phyloP scores from a whole-genome alignment of 768 basidiomycete species.

The Steccherinum ochraceum region DNA sequence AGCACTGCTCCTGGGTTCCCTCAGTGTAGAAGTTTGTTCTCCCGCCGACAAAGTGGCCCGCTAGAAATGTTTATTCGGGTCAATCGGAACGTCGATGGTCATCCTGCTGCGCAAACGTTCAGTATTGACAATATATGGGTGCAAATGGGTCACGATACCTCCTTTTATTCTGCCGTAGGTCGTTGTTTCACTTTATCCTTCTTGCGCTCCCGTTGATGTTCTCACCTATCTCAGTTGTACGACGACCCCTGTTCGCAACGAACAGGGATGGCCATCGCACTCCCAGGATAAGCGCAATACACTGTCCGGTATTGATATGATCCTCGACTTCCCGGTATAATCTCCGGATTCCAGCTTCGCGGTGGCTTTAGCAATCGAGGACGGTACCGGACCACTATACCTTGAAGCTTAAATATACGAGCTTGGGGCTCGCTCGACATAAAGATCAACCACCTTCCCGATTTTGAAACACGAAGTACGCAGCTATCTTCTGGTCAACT shows the following conservation, averaged over 20 bases:
- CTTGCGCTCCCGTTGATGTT: not conserved
- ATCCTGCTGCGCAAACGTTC: not conserved
- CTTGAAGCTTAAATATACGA: conserved; percentile 1
- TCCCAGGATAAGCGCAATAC: not conserved
- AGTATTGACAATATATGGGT: not conserved
- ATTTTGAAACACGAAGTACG: not conserved
- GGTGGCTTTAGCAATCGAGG: not conserved
- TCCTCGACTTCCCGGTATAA: not conserved
- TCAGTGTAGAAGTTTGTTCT: not conserved
- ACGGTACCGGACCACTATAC: not conserved
- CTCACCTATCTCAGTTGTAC: no score
- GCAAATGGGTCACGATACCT: not conserved
- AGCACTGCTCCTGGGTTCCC: not conserved
- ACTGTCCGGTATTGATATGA: not conserved
- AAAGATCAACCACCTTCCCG: not conserved
- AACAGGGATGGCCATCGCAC: not conserved
- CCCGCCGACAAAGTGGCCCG: not conserved
- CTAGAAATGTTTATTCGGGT: not conserved
- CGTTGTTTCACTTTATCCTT: not conserved
- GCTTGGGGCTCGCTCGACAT: not conserved
- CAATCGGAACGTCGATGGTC: not conserved
- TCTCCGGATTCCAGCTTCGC: not conserved
- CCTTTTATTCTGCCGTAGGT: no score
- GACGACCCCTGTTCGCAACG: no score
- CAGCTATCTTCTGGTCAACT: not conserved